phyloP scores from a whole-genome alignment of 140 eudicot species.

The Ambrosia hybrid region DNA sequence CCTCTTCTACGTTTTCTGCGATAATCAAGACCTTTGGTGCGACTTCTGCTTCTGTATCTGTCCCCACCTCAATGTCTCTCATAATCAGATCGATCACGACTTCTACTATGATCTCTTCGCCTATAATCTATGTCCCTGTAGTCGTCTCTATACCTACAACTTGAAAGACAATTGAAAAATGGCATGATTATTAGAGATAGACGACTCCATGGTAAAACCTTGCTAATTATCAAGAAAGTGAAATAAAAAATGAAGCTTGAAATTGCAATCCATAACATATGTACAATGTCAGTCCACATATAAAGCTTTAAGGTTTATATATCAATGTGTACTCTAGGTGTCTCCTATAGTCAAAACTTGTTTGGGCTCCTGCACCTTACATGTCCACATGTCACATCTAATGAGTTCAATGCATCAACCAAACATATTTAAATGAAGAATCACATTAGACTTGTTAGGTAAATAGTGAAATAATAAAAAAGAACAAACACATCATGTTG shows the following conservation, averaged over 20 bases:
- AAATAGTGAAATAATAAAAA: no score
- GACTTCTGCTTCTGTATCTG: conserved; percentile 51
- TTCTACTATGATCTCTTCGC: conserved; percentile 79
- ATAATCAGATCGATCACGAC: conserved; percentile 47
- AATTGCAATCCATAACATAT: not conserved
- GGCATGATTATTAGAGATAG: not conserved
- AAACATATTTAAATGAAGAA: no score
- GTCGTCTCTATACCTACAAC: conserved; percentile 57
- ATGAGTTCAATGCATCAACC: no score
- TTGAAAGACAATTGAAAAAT: conserved; percentile 9
- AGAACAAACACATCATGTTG: no score
- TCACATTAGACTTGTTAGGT: no score
- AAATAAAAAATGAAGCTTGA: not conserved
- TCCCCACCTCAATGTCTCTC: conserved; percentile 44
- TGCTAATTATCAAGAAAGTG: not conserved
- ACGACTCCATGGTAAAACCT: not conserved
- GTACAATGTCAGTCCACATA: not conserved
- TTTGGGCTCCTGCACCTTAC: not conserved
- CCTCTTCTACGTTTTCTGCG: conserved; percentile 48
- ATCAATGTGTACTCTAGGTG: not conserved
- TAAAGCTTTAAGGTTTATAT: not conserved
- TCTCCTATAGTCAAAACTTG: not conserved
- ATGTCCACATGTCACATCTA: no score
- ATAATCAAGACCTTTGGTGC: conserved; percentile 34
- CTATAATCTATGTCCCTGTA: conserved; percentile 61